phyloP scores from a whole-genome alignment of 108 stramenopile genomes.

The Cyclostephanos tholiformis region DNA sequence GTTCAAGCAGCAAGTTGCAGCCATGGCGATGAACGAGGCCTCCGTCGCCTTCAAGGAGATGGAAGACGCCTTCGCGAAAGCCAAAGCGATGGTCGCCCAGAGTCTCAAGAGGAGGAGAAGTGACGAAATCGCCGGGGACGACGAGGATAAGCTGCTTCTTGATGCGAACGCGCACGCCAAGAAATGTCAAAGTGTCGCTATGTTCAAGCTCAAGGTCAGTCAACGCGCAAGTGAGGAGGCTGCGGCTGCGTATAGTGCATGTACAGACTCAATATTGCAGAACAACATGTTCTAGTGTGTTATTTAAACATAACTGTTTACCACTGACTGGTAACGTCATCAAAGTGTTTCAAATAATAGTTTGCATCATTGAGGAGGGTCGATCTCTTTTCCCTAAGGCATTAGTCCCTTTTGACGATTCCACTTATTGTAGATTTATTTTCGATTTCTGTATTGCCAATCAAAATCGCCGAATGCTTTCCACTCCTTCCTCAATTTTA shows the following conservation, averaged over 20 bases:
- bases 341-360: no score
- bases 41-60: conserved; percentile 34
- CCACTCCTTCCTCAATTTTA: no score
- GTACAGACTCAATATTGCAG: no score
- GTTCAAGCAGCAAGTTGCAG: conserved; percentile 48
- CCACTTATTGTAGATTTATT: no score
- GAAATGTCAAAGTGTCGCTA: conserved; percentile 32
- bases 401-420: no score
- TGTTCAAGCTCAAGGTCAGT: conserved; percentile 50
- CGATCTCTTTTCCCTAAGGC: no score
- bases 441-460: no score
- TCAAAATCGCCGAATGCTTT: no score
- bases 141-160: conserved; percentile 25
- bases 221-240: conserved; percentile 50
- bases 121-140: conserved; percentile 18
- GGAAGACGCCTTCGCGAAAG: conserved; percentile 33
- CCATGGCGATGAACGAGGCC: conserved; percentile 53
- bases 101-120: background rate
- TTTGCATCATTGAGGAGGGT: no score
- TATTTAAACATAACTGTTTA: no score
- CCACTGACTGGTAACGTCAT: no score
- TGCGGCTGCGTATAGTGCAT: conserved; percentile 26
- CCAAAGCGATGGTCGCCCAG: conserved; percentile 27
- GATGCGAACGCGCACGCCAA: conserved; percentile 39
- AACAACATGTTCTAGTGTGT: no score